These are phyloP conservation scores for Davidsoniella australis DNA, from an alignment of 2,329 filamentous ascomycete species.

Conservation along the genomic window DNA sequence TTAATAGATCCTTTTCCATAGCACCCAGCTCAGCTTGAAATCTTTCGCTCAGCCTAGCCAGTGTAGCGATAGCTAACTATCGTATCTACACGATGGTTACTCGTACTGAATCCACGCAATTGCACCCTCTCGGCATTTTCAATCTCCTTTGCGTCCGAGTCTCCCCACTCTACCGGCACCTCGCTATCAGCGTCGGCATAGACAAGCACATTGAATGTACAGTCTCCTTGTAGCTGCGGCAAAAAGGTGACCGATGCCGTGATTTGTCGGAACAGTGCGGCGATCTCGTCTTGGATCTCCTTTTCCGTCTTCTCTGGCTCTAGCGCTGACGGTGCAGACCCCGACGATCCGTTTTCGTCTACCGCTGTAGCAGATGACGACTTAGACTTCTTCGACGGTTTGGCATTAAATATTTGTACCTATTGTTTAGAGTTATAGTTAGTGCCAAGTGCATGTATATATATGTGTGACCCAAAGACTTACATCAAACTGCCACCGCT, in stretches of 20 bases:
- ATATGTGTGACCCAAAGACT: constrained; percentile 14
- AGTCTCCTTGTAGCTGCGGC: constrained; percentile 74
- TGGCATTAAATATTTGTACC: constrained; percentile 24
- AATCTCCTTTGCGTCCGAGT: constrained; percentile 96
- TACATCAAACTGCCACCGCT: constrained; percentile 97
- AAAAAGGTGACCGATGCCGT: constrained; percentile 95
- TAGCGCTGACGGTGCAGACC: constrained; percentile 17
- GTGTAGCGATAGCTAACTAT: constrained; percentile 60
- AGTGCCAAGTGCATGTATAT: constrained; percentile 8
- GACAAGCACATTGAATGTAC: constrained; percentile 96
- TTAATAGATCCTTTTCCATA: too few species aligned
- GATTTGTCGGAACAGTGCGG: constrained; percentile 93
- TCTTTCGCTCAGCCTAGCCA: neutral
- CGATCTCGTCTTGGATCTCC: constrained; percentile 90
- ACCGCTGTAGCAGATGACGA: constrained; percentile 25
- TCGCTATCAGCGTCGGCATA: constrained; percentile 95
- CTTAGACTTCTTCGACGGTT: constrained; percentile 29
- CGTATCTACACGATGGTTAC: constrained; percentile 84
- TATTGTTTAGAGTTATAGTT: constrained; percentile 13
- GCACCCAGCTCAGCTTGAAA: too few species aligned
- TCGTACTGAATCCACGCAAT: constrained; percentile 87
- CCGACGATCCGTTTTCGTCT: constrained; percentile 40
- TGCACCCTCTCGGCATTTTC: constrained; percentile 87
- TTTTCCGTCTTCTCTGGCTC: constrained; percentile 63
- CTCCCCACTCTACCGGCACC: constrained; percentile 94